A percentile compares a stretch with the other conserved stretches of the same genome.
These are phyloP conservation scores for Catharanthus roseus DNA, from an alignment of 257 asterid species.

Conservation along the genomic window DNA sequence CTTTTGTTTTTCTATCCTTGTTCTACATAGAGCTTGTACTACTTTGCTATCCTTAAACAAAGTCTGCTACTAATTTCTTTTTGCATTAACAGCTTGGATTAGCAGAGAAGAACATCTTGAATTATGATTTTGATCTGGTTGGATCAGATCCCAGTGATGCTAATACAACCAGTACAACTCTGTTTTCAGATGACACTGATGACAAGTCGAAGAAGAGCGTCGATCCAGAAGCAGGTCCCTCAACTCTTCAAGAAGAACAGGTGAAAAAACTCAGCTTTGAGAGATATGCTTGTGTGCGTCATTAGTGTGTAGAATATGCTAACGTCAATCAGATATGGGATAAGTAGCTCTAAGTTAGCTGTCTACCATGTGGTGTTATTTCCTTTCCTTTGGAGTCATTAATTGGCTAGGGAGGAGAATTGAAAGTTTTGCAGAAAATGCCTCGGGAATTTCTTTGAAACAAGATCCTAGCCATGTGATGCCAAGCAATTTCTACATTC, in stretches of 20 bases:
- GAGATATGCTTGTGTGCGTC: neutral
- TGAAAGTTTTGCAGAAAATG: neutral
- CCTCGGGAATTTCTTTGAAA: neutral
- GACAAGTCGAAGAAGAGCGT: constrained; percentile 59
- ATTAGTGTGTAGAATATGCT: neutral
- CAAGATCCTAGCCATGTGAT: neutral
- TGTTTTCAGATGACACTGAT: constrained; percentile 94
- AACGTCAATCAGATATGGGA: neutral
- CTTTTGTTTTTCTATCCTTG: neutral
- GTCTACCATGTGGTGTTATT: neutral
- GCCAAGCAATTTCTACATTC: neutral
- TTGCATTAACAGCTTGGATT: constrained; percentile 80
- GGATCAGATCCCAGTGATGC: constrained; percentile 92
- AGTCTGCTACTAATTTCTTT: constrained; percentile 19
- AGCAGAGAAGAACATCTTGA: constrained; percentile 87
- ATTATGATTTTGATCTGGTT: constrained; percentile 74
- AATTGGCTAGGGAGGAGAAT: neutral
- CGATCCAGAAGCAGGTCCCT: constrained; percentile 51
- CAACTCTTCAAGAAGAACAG: constrained; percentile 63
- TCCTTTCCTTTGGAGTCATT: neutral
- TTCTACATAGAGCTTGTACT: neutral
- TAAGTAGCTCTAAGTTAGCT: neutral
- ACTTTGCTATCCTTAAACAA: constrained; percentile 8
- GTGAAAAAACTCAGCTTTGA: constrained; percentile 33
- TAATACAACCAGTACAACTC: constrained; percentile 88